Base-by-base conservation (phyloP, 768 basidiomycete genomes). In the Lactarius psammicola region DNA sequence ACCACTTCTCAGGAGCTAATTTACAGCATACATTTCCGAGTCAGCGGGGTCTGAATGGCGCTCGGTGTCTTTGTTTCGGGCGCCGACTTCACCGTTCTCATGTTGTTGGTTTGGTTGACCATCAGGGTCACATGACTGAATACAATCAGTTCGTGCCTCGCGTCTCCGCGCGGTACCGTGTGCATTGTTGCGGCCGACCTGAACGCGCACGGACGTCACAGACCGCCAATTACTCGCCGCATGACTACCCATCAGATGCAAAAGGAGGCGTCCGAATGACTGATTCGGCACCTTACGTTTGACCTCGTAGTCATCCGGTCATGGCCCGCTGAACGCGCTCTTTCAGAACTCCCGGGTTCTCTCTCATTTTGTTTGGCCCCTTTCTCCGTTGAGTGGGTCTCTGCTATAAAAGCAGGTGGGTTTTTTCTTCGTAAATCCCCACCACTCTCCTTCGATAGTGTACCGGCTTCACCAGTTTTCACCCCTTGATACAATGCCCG, bases 271-370 rank as follows among this genome's bases (percentile, higher is more conserved):
- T 51, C n/a, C 17, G 51, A 17, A 17, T 18, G 15, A 33, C 28
- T 56, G 55, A 56, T 31, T 56, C 55, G 31, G 31, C 31, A 20
- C 55, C 20, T 56, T 56, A 56, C 55, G 31, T 34, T 28, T 30
- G 15, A 0, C 28, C 6, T 0, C 9, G 1, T 9, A 3, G n/a
- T 15, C 11, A 1, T 13, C 3, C 4, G 11, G n/a, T 49, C 23
- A 49, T 26, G 23, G 46, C 46, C 23, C 23, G 44, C 10, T 55
- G 17, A 18, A 3, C 30, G 55, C 18, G 28, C 17, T 17, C 20
- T 31, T 20, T 28, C 26, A 18, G 7, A 30, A 30, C 4, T 20
- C n/a, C n/a, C 6, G 8, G 10, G n/a, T 56, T 36, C 33, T 15
- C 30, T 17, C 20, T 23, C 11, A 23, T 26, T 18, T 57, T 13